Conservation (phyloP, 345 rosid genomes). For the Anastatica hierochuntica region DNA sequence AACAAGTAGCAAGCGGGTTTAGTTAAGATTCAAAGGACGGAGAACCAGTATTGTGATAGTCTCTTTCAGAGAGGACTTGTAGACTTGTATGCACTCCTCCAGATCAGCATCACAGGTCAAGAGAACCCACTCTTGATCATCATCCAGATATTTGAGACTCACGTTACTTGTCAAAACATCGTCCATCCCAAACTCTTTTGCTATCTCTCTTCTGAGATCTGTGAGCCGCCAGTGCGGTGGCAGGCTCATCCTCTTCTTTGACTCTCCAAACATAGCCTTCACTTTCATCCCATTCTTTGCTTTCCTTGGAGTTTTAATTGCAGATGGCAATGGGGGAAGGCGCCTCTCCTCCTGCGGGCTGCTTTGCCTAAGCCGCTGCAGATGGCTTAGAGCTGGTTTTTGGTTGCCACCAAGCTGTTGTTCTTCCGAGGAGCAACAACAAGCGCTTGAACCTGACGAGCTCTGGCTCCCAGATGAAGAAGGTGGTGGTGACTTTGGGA, state of each 20-base stretch:
- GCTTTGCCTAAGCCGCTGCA: conserved; percentile 36
- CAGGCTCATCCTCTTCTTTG: conserved; percentile 43
- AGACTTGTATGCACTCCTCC: conserved; percentile 73
- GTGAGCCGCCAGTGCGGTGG: conserved; percentile 37
- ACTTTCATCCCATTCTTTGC: conserved; percentile 30
- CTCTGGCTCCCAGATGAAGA: conserved; percentile 72
- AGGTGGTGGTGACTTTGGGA: conserved; percentile 45
- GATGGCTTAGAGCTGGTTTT: conserved; percentile 47
- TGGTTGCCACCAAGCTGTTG: conserved; percentile 33
- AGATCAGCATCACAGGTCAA: conserved; percentile 72
- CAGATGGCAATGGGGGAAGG: conserved; percentile 29
- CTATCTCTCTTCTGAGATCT: conserved; percentile 51
- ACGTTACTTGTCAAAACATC: conserved; percentile 30
- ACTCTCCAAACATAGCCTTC: conserved; percentile 55
- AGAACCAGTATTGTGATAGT: conserved; percentile 51
- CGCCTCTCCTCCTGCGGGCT: conserved; percentile 34
- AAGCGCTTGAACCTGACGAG: conserved; percentile 61
- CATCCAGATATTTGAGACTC: conserved; percentile 57
- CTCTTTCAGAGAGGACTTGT: conserved; percentile 35
- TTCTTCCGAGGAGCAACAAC: conserved; percentile 42
- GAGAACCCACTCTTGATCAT: conserved; percentile 69
- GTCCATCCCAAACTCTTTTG: conserved; percentile 38
- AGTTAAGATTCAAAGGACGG: conserved; percentile 12
- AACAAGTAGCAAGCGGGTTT: too few relatives aligned
- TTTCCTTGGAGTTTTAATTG: conserved; percentile 16